Evolutionary conservation across 2,329 filamentous ascomycete species (phyloP), one percentile per base, ranked within the genome.

Genomic region (Exophiala alcalophila): DNA sequence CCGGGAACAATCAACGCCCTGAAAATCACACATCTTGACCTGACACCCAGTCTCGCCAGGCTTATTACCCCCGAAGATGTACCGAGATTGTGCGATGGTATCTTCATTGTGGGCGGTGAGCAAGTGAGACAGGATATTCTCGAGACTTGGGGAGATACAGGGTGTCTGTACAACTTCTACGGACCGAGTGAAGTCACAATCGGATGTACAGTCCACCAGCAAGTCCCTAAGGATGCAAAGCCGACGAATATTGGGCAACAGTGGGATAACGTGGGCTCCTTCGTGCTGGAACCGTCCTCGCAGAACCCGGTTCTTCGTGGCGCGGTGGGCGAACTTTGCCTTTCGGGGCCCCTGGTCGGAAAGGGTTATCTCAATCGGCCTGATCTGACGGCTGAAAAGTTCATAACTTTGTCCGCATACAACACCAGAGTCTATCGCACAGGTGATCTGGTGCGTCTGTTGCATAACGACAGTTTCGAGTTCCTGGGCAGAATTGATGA

Each of bases 121-220:
- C 81, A 86, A 37, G 69, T 96, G 12, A 90, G 87, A 55, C 86
- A 92, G 58, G 90, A 95, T 50, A 94, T 95, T 33, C 70, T 96
- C 2, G 84, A 94, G 56, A 76, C 73, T 0, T 96, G 91, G 90
- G 90, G 90, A 0, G 74, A 82, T 1, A 76, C 82, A 43, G 74
- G 74, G 1, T 87, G 89, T 29, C 89, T 97, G 10, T 91, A 94
- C 69, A 96, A 96, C 57, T 89, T 88, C 2, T 88, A 95, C 53
- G 90, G 90, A 0, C 91, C 90, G 1, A 96, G 90, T 0, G 91
- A 96, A 62, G 85, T 87, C 0, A 96, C 90, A 0, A 96, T 96
- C 51, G 90, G 90, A 4, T 85, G 90, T 24, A 95, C 90, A 0
- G 94, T 92, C 76, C 90, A 84, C 55, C 82, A 83, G n/a, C 76